Evolutionary conservation across 78 protist genomes (phyloP).

Genomic region (Ministeria vibrans): DNA sequence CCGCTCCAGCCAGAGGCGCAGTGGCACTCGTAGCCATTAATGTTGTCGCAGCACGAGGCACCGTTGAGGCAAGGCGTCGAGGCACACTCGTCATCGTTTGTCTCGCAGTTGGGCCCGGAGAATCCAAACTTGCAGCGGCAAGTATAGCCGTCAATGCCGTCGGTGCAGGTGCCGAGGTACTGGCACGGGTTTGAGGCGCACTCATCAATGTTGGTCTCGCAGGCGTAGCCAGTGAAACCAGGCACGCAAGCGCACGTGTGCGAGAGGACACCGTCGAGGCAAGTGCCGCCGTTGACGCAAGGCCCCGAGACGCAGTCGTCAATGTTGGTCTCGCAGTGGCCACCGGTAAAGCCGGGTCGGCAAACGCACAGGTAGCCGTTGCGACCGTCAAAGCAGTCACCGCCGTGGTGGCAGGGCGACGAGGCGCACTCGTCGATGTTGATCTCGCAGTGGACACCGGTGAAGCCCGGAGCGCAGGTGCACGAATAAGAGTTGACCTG

Average conservation of each 20-base stretch:
- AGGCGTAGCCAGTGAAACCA: too few species aligned
- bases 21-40: background rate
- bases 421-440: background rate
- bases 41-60: background rate
- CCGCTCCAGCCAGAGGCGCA: background rate
- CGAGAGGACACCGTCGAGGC: too few species aligned
- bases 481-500: background rate
- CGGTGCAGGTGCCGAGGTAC: too few species aligned
- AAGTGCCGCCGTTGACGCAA: too few species aligned
- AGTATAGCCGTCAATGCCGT: too few species aligned
- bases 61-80: background rate
- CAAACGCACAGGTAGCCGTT: background rate
- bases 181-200: too few species aligned
- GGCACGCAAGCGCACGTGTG: too few species aligned
- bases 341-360: background rate
- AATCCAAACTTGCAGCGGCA: too few species aligned
- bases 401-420: constrained; percentile 1
- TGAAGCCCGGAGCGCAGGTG: background rate
- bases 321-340: background rate
- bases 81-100: background rate
- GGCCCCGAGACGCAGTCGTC: too few species aligned
- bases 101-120: too few species aligned
- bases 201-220: too few species aligned
- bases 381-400: background rate
- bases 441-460: background rate